Base-by-base conservation (phyloP, 495 filamentous ascomycete species). In the Neurospora hispaniola region DNA sequence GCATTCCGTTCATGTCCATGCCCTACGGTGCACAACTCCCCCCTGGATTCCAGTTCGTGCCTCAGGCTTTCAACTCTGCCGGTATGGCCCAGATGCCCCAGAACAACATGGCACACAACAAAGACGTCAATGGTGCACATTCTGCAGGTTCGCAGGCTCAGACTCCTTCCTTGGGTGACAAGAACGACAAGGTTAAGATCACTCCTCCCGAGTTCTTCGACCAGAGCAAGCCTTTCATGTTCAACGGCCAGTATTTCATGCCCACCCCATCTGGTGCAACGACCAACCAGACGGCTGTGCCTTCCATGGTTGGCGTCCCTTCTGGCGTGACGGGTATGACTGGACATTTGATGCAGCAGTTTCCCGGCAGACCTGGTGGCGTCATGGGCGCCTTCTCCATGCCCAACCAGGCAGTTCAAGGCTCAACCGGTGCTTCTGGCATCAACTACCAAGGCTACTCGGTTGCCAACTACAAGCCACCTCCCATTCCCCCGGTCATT, bases 171-270 rank as follows among this genome's bases (percentile, higher is more conserved):
- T 40, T 71, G 14, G 72, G 79, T 69, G 79, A 82, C 71, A 82
- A 80, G 71, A 74, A 80, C 12, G 78, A 77, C 42, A 78, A 81
- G 41, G 78, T 84, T 44, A 85, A 82, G 75, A 76, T 85, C 41
- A 78, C 82, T 2, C 80, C 81, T n/a, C 82, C 82, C 9, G 82
- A 82, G 71, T 78, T 84, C 70, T 83, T 84, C 39, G 85, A 87
- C 46, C 77, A 76, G 12, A 82, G 78, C 54, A 81, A 82, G 72
- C 84, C 85, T 0, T 85, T 84, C 72, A 80, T 81, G 66, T 79
- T 80, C 78, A 87, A 87, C 71, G 84, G 84, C 59, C 83, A 87
- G 40, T 71, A 84, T 48, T 76, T 87, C n/a, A 84, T 83, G 46
- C 85, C 85, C 1, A 59, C 82, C n/a, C 69, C 77, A 10, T 73